These are phyloP conservation scores for Penicillium digitatum DNA, from an alignment of 2,329 filamentous ascomycete genomes.

Conservation along the genomic window DNA sequence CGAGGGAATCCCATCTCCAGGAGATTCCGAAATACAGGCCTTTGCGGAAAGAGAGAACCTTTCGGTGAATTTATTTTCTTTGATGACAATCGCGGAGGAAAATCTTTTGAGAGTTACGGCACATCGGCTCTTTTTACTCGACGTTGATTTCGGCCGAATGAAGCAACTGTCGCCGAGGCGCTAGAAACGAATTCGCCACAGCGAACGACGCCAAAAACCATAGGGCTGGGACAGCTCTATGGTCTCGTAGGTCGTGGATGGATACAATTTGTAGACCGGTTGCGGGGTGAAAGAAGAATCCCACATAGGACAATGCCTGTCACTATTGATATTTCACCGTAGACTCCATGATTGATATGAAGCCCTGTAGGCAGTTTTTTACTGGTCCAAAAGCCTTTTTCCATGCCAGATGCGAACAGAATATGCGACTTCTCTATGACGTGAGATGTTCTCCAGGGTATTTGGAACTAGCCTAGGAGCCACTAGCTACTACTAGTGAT, in stretches of 20 bases:
- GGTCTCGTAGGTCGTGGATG: background rate
- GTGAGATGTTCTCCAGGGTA: background rate
- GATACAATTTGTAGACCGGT: background rate
- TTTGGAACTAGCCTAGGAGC: background rate
- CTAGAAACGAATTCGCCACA: background rate
- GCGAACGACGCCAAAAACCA: background rate
- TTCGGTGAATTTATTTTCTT: background rate
- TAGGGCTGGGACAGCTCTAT: background rate
- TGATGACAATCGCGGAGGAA: background rate
- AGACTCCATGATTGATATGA: background rate
- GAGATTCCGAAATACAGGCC: background rate
- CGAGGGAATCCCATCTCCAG: fast-evolving
- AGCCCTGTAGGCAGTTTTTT: background rate
- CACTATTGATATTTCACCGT: background rate
- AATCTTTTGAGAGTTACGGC: background rate
- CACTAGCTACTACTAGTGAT: background rate
- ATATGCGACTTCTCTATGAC: background rate
- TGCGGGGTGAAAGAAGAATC: background rate
- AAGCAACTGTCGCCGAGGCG: no score
- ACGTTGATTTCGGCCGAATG: background rate
- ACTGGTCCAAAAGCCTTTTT: background rate
- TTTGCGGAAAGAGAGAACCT: background rate
- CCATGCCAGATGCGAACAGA: no score
- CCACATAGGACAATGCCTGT: background rate
- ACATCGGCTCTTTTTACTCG: background rate